These are phyloP conservation scores for Trichoderma pleuroti DNA, from an alignment of 2,329 filamentous ascomycete species.

Conservation along the genomic window DNA sequence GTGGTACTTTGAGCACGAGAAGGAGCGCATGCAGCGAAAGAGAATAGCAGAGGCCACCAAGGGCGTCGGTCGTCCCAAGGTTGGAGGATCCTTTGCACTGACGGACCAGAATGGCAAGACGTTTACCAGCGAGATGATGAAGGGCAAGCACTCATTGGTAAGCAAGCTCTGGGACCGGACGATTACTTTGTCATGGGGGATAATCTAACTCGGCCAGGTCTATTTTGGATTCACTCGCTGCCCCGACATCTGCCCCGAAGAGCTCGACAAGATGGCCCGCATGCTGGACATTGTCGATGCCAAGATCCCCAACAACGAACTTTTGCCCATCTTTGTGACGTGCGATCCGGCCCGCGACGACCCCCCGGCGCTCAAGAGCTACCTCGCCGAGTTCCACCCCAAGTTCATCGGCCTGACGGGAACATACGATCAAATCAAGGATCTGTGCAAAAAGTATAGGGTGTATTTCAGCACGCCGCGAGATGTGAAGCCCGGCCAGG, in stretches of 20 bases:
- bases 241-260: conserved; percentile 97
- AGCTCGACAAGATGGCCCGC: conserved; percentile 97
- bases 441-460: conserved; percentile 89
- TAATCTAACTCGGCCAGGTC: conserved; percentile 51
- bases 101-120: conserved; percentile 75
- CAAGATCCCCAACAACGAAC: conserved; percentile 44
- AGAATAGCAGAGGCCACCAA: conserved; percentile 88
- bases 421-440: conserved; percentile 89
- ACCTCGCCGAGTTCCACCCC: conserved; percentile 87
- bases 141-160: conserved; percentile 80
- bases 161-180: conserved; percentile 29
- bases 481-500: conserved; percentile 85
- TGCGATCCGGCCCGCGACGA: conserved; percentile 93
- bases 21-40: conserved; percentile 84
- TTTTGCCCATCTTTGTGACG: conserved; percentile 86
- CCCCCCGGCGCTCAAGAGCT: conserved; percentile 77
- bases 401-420: conserved; percentile 85
- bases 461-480: conserved; percentile 96
- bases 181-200: not conserved
- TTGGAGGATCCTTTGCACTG: conserved; percentile 82
- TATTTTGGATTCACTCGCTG: conserved; percentile 99
- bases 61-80: conserved; percentile 87
- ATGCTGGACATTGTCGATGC: conserved; percentile 75
- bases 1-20: conserved; percentile 91
- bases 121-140: conserved; percentile 77